Conservation (phyloP, 2,329 filamentous ascomycete species). For the Colletotrichum tanaceti region DNA sequence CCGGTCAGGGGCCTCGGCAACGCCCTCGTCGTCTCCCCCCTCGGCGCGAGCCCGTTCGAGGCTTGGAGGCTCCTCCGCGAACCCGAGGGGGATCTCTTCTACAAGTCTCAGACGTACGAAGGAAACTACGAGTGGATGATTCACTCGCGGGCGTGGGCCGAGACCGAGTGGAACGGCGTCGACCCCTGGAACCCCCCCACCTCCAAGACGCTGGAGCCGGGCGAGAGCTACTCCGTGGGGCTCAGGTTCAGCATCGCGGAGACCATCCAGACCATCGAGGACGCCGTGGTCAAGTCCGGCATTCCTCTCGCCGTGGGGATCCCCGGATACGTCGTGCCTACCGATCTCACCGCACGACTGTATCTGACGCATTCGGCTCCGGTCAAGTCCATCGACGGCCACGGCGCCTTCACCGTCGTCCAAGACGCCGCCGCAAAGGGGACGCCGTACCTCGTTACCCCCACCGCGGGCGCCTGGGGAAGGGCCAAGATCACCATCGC, state of each 20-base stretch:
- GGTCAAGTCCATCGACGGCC: slow-evolving; percentile 54
- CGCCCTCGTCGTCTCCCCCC: slow-evolving; percentile 65
- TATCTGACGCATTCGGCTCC: slow-evolving; percentile 55
- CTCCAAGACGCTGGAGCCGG: slow-evolving; percentile 57
- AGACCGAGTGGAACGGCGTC: slow-evolving; percentile 63
- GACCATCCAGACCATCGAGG: slow-evolving; percentile 59
- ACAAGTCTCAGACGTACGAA: slow-evolving; percentile 68
- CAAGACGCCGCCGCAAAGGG: slow-evolving; percentile 30
- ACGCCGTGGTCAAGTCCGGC: slow-evolving; percentile 54
- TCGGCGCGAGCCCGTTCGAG: slow-evolving; percentile 60
- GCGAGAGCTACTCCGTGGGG: slow-evolving; percentile 60
- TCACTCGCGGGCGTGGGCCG: slow-evolving; percentile 64
- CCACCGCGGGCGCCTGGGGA: slow-evolving; percentile 59
- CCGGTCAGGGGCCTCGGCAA: slow-evolving; percentile 63
- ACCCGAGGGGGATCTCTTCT: slow-evolving; percentile 52
- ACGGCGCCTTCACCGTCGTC: slow-evolving; percentile 49
- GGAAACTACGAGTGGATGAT: slow-evolving; percentile 72
- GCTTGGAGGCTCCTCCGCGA: slow-evolving; percentile 66
- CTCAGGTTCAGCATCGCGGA: slow-evolving; percentile 62
- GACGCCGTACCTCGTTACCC: slow-evolving; percentile 55
- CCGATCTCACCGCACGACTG: slow-evolving; percentile 58
- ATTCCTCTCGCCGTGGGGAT: slow-evolving; percentile 63
- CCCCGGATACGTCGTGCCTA: slow-evolving; percentile 66
- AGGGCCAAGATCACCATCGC: slow-evolving; percentile 59
- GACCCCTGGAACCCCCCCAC: slow-evolving; percentile 67